Conservation (phyloP, 768 basidiomycete genomes). For the Pisolithus tinctorius region DNA sequence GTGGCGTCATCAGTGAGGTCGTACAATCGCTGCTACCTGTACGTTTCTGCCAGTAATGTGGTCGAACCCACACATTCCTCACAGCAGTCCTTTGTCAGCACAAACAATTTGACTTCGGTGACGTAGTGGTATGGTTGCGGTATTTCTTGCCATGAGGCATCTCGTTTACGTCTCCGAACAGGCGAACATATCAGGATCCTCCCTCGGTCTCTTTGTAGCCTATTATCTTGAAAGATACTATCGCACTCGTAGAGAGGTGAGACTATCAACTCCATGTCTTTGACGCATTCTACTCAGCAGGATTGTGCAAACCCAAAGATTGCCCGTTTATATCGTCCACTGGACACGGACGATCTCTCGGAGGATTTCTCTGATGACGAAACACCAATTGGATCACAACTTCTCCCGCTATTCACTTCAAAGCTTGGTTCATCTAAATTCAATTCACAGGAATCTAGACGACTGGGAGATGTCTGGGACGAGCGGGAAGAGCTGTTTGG, state of each 20-base stretch:
- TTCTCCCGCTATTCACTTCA: slow-evolving; percentile 46
- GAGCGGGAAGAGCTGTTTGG: slow-evolving; percentile 72
- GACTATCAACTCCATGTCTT: slow-evolving; percentile 1
- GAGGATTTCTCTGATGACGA: slow-evolving; percentile 42
- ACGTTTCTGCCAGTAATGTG: slow-evolving; percentile 15
- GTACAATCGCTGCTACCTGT: slow-evolving; percentile 77
- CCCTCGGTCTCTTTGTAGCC: slow-evolving; percentile 56
- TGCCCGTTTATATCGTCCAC: slow-evolving; percentile 67
- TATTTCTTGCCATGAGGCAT: slow-evolving; percentile 5
- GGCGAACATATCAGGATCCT: slow-evolving; percentile 76
- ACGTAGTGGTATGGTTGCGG: slow-evolving; percentile 51
- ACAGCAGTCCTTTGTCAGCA: slow-evolving; percentile 33
- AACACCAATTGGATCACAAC: slow-evolving; percentile 42
- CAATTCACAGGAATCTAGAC: slow-evolving; percentile 25
- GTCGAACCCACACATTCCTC: neutral
- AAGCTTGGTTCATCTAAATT: slow-evolving; percentile 20
- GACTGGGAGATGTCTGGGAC: slow-evolving; percentile 66
- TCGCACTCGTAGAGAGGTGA: slow-evolving; percentile 71
- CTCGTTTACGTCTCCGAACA: slow-evolving; percentile 22
- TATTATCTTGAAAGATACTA: slow-evolving; percentile 72
- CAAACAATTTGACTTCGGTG: slow-evolving; percentile 66
- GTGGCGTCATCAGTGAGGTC: slow-evolving; percentile 75
- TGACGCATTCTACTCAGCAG: neutral
- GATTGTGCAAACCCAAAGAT: slow-evolving; percentile 40
- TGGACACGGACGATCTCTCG: slow-evolving; percentile 44